Conservation (phyloP, 2,329 filamentous ascomycete genomes). For the Neopestalotiopsis sp. region DNA sequence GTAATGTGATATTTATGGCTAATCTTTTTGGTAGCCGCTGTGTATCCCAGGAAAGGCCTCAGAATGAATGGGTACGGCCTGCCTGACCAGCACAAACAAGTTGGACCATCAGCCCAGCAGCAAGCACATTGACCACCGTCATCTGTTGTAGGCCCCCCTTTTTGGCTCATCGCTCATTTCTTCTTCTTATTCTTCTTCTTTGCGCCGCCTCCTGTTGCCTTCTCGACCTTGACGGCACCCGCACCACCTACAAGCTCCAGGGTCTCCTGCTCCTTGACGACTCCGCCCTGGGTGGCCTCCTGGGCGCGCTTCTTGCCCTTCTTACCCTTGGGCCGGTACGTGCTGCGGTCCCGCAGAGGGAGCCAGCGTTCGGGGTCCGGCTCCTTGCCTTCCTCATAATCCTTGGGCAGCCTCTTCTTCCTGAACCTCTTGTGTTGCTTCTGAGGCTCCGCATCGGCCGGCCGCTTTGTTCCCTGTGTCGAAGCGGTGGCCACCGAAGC, state of each 20-base stretch:
- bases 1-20: too few species aligned
- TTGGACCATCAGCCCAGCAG: too few species aligned
- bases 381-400: slow-evolving; percentile 77
- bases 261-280: slow-evolving; percentile 75
- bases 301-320: slow-evolving; percentile 86
- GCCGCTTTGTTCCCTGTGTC: slow-evolving; percentile 54
- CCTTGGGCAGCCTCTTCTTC: slow-evolving; percentile 66
- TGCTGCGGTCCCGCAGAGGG: slow-evolving; percentile 85
- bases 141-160: too few species aligned
- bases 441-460: slow-evolving; percentile 43
- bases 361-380: slow-evolving; percentile 93
- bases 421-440: slow-evolving; percentile 58
- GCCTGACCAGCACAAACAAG: too few species aligned
- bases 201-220: slow-evolving; percentile 48
- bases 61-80: too few species aligned
- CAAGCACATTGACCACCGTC: too few species aligned
- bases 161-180: slow-evolving; percentile 32
- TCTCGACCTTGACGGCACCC: slow-evolving; percentile 68
- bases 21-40: too few species aligned
- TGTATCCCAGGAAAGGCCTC: too few species aligned
- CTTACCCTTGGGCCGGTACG: slow-evolving; percentile 88
- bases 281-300: slow-evolving; percentile 84
- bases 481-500: slow-evolving; percentile 50
- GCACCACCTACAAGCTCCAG: slow-evolving; percentile 68
- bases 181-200: slow-evolving; percentile 56